Evolutionary conservation across 345 rosid species (phyloP), one percentile per base, ranked within the genome.

Genomic region (Camelina sativa): DNA sequence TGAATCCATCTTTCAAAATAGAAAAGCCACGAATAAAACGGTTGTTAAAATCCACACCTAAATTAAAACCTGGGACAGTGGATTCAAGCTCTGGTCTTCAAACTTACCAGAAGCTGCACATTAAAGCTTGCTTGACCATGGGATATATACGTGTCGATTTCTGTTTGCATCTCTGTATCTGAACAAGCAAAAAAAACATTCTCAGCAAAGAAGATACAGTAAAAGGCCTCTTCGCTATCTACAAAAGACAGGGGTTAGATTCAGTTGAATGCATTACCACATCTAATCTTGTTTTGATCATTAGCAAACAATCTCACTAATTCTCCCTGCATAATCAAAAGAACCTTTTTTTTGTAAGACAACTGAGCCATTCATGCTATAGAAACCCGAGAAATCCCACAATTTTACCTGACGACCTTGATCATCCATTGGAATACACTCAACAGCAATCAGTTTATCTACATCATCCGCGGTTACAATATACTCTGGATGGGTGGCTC

Each of bases 381-480:
- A 16, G 41, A 30, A 10, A 41, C 34, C 3, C 1, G 20, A 11
- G 10, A 32, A 22, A 41, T 5, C 5, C 8, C 11, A 8, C 19
- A 56, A 12, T 7, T 22, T 71, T 73, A 95, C 99, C 97, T 95
- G 99, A 72, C 73, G 92, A 55, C 94, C 97, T 81, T 84, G 96
- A 56, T 90, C 97, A 86, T 95, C 97, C 99, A 95, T 95, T 11
- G 99, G 99, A 79, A 92, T 92, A 84, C 99, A 95, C 78, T 92
- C 99, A 71, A 95, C 99, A 74, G 97, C 96, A 83, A 95, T 92
- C 76, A 90, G 44, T 78, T 89, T 95, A 74, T 92, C 97, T 61
- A 95, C 98, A 82, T 95, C 99, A 84, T 95, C 99, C 61, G 98
- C 99, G 6, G 99, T 95, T 73, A 95, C 94, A 76, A 89, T 76